Evolutionary conservation across 2,329 filamentous ascomycete genomes (phyloP), one percentile per base, ranked within the genome.

Genomic region (Aspergillus persii): DNA sequence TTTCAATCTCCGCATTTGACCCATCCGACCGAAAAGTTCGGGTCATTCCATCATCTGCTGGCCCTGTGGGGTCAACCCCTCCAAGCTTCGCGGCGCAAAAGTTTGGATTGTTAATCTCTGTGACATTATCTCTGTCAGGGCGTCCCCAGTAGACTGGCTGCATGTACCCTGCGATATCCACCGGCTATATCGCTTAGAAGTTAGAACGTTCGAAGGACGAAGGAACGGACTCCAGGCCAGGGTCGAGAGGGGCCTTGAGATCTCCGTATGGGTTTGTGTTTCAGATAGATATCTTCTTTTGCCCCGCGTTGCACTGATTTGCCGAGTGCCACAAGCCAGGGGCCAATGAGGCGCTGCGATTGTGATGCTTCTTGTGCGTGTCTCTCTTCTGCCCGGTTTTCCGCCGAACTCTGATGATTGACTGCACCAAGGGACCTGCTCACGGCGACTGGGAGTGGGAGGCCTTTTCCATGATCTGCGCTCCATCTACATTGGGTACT

Each of bases 231-330:
- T 11, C 9, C 33, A 36, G 33, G 15, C 11, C 33, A 11, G 33
- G 33, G 15, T 23, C 18, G 8, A 12, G 33, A 36, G 15, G 9
- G 9, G 33, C 11, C 5, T 41, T 7, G 36, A 48, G 53, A 54
- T 54, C 53, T 48, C 47, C 41, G 41, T 27, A 33, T 39, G 30
- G 44, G 29, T 49, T 49, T 26, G 44, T 57, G 53, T 57, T 63
- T 50, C 53, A 56, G 57, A 54, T 55, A 48, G 15, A 55, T 55
- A 23, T 49, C n/a, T 29, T 27, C 26, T 41, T 31, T n/a, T 41
- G 52, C 52, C 30, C 46, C 39, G 52, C 39, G 52, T 18, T 36
- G 41, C 9, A n/a, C 29, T 55, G 53, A 55, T 55, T 55, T 55
- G 53, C 53, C 53, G 53, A 55, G 18, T 36, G 29, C 36, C 48